Conservation (phyloP, 306 rosid species). For the Ochetophila trinervis region DNA sequence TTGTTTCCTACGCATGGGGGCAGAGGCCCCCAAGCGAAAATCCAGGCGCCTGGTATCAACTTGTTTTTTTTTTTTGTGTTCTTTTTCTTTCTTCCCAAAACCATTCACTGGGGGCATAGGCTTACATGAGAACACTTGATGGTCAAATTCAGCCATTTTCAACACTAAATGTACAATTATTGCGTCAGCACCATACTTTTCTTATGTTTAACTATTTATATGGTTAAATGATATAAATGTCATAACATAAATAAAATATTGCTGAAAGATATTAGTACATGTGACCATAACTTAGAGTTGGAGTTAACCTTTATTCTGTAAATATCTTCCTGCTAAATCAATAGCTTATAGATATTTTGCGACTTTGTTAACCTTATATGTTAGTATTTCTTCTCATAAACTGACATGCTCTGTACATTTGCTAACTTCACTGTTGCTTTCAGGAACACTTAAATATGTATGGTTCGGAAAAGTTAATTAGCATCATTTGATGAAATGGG, state of each 20-base stretch:
- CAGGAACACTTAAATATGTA: constrained; percentile 23
- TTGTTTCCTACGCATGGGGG: too few species aligned
- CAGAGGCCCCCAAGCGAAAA: too few species aligned
- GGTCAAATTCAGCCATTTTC: constrained; percentile 97
- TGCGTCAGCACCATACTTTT: constrained; percentile 74
- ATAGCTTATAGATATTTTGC: constrained; percentile 42
- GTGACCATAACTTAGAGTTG: constrained; percentile 12
- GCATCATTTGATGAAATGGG: constrained; percentile 38
- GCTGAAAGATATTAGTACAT: constrained; percentile 13
- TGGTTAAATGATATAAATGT: background rate
- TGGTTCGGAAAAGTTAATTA: constrained; percentile 31
- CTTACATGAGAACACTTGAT: constrained; percentile 65
- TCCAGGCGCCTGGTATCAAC: too few species aligned
- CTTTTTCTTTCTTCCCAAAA: too few species aligned
- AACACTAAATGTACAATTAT: constrained; percentile 79
- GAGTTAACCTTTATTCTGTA: constrained; percentile 47
- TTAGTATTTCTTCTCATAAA: constrained; percentile 34
- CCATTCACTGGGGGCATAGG: too few species aligned
- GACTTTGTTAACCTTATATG: constrained; percentile 39
- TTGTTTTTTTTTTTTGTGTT: too few species aligned
- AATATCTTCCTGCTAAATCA: constrained; percentile 31
- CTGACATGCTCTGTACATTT: constrained; percentile 26
- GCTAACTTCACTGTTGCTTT: constrained; percentile 27
- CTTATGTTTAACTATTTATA: constrained; percentile 14
- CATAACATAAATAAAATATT: background rate